Base-by-base conservation (phyloP, 208 protist species). In the Blastocrithidia nonstop region DNA sequence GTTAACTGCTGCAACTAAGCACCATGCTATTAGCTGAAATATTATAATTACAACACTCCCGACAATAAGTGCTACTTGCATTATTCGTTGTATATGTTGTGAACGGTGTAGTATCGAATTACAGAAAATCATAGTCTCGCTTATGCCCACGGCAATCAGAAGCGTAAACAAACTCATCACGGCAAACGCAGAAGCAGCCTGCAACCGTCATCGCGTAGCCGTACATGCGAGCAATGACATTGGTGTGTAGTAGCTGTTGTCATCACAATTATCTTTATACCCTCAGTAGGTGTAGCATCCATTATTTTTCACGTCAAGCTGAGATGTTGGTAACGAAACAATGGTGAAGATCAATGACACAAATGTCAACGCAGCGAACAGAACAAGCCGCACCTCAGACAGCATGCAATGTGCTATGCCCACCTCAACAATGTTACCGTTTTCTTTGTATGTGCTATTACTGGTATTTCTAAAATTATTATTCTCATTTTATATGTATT, bases 261-360 rank as follows among this genome's bases (percentile, higher is more conserved):
- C 26, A 26, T 82, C 71, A 46, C 79, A 88, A 55, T 88, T 46
- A 2, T 33, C 9, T 45, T 88, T 88, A 54, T 63, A 84, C 8
- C 79, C 79, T 65, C 73, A 88, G 54, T 71, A 84, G 4, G 79
- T 84, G 48, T 74, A 74, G 54, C 79, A 88, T 6, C 23, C 36
- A 19, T 49, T 50, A 39, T 43, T 29, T 6, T 39, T 20, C 4
- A 61, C 6, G 35, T 78, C 68, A 13, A 85, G 15, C 52, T 81
- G 68, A 4, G 76, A 71, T 16, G 61, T 66, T 9, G 63, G 63
- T 26, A 76, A 58, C 4, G 64, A 62, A 6, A 75, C 53, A 27
- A 76, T 27, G 9, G 56, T 54, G 26, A 86, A 50, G 5, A 73
- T 31, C 16, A 69, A 28, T 15, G 52, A 54, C 3, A 76, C 16